A percentile compares a stretch with the other conserved stretches of the same genome.
These are phyloP conservation scores for Obelidium mucronatum DNA, from an alignment of 192 early-diverging fungal species.

Conservation along the genomic window DNA sequence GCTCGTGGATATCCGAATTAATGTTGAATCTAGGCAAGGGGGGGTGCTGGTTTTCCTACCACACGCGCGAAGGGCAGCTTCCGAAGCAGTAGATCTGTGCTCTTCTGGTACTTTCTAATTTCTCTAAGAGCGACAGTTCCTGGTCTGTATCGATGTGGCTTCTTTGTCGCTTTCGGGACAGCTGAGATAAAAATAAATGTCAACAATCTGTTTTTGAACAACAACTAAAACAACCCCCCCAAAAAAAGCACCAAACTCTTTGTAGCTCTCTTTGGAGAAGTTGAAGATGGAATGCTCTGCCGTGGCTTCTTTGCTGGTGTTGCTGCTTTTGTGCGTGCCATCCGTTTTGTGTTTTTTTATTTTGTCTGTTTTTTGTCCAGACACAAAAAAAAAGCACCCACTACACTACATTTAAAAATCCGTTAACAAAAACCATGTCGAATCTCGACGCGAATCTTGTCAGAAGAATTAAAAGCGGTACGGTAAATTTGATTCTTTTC, in stretches of 20 bases:
- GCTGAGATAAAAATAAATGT: too few relatives aligned
- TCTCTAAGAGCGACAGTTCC: conserved; percentile 85
- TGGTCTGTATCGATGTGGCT: conserved; percentile 68
- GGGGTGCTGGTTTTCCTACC: conserved; percentile 43
- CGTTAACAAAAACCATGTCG: neutral
- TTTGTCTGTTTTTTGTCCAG: too few relatives aligned
- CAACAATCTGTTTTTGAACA: too few relatives aligned
- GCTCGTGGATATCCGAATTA: too few relatives aligned
- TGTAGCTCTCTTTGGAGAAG: neutral
- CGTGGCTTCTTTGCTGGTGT: conserved; percentile 16
- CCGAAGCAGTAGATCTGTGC: conserved; percentile 76
- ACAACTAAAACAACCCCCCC: too few relatives aligned
- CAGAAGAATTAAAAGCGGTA: conserved; percentile 16
- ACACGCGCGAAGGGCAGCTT: conserved; percentile 90
- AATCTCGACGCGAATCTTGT: conserved; percentile 24
- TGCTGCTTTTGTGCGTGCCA: conserved; percentile 13
- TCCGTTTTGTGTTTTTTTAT: too few relatives aligned
- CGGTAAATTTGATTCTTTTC: neutral
- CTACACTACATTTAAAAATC: too few relatives aligned
- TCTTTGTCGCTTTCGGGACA: neutral
- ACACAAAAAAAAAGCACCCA: too few relatives aligned
- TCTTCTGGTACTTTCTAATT: conserved; percentile 86
- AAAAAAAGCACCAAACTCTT: too few relatives aligned
- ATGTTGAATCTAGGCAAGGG: too few relatives aligned
- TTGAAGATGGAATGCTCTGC: neutral